Evolutionary conservation across 163 green algal species (phyloP).

Genomic region (Scenedesmus sp.): DNA sequence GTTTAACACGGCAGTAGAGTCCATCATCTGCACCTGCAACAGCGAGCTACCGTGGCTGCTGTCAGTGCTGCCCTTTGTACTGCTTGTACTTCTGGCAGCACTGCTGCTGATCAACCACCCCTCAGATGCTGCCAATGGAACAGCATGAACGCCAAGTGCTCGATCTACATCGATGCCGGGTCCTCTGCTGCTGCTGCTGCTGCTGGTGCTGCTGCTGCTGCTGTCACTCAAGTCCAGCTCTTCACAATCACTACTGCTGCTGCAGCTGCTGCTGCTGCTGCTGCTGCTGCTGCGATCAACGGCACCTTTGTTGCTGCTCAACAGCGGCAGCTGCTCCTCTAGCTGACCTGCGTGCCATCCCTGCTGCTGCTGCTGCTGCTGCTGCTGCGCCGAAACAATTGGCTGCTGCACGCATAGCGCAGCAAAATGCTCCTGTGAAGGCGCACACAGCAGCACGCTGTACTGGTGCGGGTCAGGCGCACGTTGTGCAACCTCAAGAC

Average conservation of each 20-base stretch:
- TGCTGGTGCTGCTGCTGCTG: background rate
- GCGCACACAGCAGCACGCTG: slow-evolving; percentile 53
- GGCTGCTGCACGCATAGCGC: slow-evolving; percentile 57
- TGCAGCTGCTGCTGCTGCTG: background rate
- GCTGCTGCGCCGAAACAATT: background rate
- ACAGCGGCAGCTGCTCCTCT: background rate
- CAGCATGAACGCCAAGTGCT: background rate
- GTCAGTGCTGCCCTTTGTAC: background rate
- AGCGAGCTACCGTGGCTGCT: background rate
- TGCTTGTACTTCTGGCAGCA: slow-evolving; percentile 4
- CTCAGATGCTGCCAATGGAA: background rate
- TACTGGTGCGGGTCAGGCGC: background rate
- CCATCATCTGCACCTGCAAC: background rate
- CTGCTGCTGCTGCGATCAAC: background rate
- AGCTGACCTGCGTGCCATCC: background rate
- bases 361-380: background rate
- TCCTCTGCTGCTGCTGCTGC: background rate
- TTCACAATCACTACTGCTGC: background rate
- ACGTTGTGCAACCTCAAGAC: background rate
- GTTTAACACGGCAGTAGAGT: background rate
- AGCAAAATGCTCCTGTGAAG: slow-evolving; percentile 41
- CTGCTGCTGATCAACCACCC: slow-evolving; percentile 1
- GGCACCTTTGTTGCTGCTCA: background rate
- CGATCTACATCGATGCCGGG: background rate
- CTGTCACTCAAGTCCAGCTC: background rate